A percentile compares a stretch with the other conserved stretches of the same genome.
phyloP scores from a whole-genome alignment of 495 filamentous ascomycete species.

The Pseudevernia furfuracea region DNA sequence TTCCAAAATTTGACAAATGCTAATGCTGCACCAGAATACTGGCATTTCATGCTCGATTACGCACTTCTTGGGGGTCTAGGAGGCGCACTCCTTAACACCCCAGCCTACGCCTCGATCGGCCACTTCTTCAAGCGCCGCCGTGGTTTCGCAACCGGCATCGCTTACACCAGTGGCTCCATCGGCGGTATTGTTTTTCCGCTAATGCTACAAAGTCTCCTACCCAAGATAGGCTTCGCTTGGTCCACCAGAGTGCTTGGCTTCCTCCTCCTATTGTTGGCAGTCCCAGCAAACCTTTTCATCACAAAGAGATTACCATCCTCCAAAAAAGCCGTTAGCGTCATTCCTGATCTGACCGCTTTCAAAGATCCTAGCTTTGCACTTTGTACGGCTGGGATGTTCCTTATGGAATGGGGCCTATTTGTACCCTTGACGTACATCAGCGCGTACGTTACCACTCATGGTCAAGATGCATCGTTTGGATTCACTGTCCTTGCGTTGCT shows the following conservation, averaged over 20 bases:
- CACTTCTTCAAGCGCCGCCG: conserved; percentile 14
- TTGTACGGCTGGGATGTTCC: conserved; percentile 40
- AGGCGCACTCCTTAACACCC: conserved; percentile 16
- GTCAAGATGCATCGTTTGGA: conserved; percentile 22
- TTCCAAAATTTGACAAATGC: conserved; percentile 17
- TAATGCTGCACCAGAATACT: conserved; percentile 44
- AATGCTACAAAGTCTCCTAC: conserved; percentile 31
- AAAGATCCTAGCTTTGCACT: conserved; percentile 46
- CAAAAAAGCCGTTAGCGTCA: conserved; percentile 16
- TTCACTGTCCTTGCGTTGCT: conserved; percentile 41
- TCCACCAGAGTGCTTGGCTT: conserved; percentile 42
- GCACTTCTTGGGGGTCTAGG: conserved; percentile 19
- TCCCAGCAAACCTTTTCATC: conserved; percentile 49
- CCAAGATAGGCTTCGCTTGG: conserved; percentile 39
- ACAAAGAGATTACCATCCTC: conserved; percentile 49
- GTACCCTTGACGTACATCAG: conserved; percentile 38
- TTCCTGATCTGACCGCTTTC: conserved; percentile 40
- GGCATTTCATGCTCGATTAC: conserved; percentile 56
- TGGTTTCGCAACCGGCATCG: conserved; percentile 16
- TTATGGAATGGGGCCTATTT: conserved; percentile 41
- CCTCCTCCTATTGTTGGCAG: conserved; percentile 45
- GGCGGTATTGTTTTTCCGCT: conserved; percentile 56
- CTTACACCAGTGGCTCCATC: conserved; percentile 13
- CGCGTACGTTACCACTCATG: conserved; percentile 27
- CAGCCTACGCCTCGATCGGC: conserved; percentile 9